Percentiles rank a stretch among this genome's conserved stretches.
Evolutionary conservation across 768 basidiomycete genomes (phyloP).

Genomic region (Trametes elegans): DNA sequence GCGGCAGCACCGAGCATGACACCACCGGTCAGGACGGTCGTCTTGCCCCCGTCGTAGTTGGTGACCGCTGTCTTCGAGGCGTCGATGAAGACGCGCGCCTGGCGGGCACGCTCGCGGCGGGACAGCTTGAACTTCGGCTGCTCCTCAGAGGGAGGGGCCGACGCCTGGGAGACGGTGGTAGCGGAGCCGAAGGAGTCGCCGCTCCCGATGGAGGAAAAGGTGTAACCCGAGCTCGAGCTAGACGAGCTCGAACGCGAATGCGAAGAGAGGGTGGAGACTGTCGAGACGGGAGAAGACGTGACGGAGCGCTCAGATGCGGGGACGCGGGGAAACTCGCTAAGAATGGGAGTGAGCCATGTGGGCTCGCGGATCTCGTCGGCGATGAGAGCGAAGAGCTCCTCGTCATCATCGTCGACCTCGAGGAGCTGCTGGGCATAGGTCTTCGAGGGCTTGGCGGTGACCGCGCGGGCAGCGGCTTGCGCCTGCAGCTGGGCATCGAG

Average conservation of each 20-base stretch:
- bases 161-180: constrained; percentile 42
- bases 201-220: constrained; percentile 60
- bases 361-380: constrained; percentile 68
- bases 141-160: constrained; percentile 28
- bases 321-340: constrained; percentile 54
- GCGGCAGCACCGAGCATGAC: constrained; percentile 69
- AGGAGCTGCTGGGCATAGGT: constrained; percentile 74
- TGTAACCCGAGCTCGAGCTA: constrained; percentile 73
- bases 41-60: constrained; percentile 86
- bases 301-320: constrained; percentile 31
- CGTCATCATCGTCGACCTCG: constrained; percentile 68
- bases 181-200: constrained; percentile 39
- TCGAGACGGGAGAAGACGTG: constrained; percentile 41
- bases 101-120: constrained; percentile 66
- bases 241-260: constrained; percentile 53
- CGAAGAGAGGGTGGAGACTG: constrained; percentile 52
- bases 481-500: constrained; percentile 22
- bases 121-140: constrained; percentile 46
- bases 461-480: constrained; percentile 22
- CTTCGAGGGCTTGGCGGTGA: constrained; percentile 37
- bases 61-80: constrained; percentile 75
- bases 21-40: constrained; percentile 82
- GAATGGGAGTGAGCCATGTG: constrained; percentile 66
- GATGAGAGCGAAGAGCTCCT: constrained; percentile 73
- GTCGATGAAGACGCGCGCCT: constrained; percentile 72